Evolutionary conservation across 352 stramenopile genomes (phyloP).

Genomic region (Saprolegnia parasitica): DNA sequence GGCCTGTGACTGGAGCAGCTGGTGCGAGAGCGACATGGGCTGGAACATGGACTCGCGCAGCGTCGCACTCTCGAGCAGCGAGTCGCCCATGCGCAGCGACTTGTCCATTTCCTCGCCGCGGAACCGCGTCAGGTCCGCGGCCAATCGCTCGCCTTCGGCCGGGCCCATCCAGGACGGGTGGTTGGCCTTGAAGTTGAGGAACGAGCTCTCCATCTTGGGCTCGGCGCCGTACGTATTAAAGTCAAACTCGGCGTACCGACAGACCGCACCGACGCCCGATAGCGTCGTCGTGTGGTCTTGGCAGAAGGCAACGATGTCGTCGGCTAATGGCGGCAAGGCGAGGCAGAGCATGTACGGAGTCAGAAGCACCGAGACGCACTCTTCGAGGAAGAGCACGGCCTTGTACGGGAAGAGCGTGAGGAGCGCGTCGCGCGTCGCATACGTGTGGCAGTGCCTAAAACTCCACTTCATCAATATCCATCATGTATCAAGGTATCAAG

Average conservation of each 20-base stretch:
- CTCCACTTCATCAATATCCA: background rate
- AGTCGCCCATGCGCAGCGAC: constrained; percentile 78
- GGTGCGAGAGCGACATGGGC: constrained; percentile 79
- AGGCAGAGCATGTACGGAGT: constrained; percentile 96
- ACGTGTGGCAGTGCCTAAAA: constrained; percentile 71
- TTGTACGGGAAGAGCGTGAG: constrained; percentile 92
- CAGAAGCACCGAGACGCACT: constrained; percentile 91
- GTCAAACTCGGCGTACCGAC: constrained; percentile 94
- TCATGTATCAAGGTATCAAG: background rate
- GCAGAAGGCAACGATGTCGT: constrained; percentile 92
- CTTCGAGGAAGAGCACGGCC: constrained; percentile 88
- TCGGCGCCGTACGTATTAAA: constrained; percentile 93
- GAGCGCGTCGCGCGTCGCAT: constrained; percentile 86
- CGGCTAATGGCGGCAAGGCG: constrained; percentile 86
- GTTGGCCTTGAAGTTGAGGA: constrained; percentile 95
- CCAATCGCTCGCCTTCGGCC: constrained; percentile 64
- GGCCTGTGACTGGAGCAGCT: constrained; percentile 82
- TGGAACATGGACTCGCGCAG: constrained; percentile 52
- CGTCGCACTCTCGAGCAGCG: constrained; percentile 21
- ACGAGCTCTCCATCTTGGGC: constrained; percentile 96
- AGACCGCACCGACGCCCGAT: constrained; percentile 91
- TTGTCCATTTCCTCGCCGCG: constrained; percentile 84
- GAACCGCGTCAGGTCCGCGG: constrained; percentile 60
- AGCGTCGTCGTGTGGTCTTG: constrained; percentile 89
- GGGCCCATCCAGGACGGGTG: constrained; percentile 80